Percentiles rank a stretch among this genome's conserved stretches.
Conservation (phyloP, 2,329 filamentous ascomycete species). For the Phialocephala sp. region DNA sequence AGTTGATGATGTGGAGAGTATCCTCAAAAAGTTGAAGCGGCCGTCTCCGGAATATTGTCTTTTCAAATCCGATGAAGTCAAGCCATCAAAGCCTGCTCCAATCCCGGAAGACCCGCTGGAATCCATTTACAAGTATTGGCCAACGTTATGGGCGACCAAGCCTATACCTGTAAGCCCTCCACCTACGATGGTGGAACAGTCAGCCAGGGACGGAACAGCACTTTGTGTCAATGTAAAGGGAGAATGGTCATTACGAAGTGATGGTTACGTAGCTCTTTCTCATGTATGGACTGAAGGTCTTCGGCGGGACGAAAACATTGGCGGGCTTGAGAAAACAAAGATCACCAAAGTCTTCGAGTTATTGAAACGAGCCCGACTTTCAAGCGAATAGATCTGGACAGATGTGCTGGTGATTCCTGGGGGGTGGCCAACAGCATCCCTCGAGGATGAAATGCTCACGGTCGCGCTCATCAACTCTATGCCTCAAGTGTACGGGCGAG, state of each 20-base stretch:
- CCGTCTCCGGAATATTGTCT: not conserved
- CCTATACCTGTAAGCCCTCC: not conserved
- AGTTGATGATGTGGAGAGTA: not conserved
- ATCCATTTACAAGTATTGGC: not conserved
- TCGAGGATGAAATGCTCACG: constrained; percentile 27
- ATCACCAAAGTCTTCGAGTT: constrained; percentile 15
- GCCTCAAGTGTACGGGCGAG: not conserved
- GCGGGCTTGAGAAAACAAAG: constrained; percentile 19
- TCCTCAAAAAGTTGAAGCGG: not conserved
- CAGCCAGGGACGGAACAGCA: not conserved
- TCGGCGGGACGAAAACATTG: constrained; percentile 18
- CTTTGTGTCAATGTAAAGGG: not conserved
- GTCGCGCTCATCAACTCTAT: constrained; percentile 28
- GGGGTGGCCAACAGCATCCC: constrained; percentile 6
- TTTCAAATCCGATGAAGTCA: constrained; percentile 1
- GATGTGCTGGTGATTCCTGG: constrained; percentile 30
- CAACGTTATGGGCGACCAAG: not conserved
- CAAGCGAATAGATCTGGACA: constrained; percentile 31
- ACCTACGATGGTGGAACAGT: not conserved
- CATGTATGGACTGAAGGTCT: constrained; percentile 35
- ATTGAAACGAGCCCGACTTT: constrained; percentile 10
- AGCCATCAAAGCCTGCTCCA: not conserved
- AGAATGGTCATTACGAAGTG: not conserved
- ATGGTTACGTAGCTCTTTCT: constrained; percentile 14
- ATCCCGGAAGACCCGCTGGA: not conserved